A percentile compares a stretch with the other conserved stretches of the same genome.
phyloP scores from a whole-genome alignment of 805 yeast species.

The Candida ovalis region DNA sequence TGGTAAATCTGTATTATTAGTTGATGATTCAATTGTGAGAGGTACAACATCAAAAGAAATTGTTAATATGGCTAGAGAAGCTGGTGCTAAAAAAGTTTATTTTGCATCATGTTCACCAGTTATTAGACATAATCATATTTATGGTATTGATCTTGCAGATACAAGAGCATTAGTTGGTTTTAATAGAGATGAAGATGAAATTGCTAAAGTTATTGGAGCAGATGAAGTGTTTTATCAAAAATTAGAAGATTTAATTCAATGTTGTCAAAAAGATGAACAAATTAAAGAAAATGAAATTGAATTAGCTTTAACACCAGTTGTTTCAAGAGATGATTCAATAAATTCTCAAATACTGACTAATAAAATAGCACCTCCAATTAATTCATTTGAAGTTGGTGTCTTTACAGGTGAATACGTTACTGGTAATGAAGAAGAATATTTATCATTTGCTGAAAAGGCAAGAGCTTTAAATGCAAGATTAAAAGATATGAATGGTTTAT shows the following conservation, averaged over 20 bases:
- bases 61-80: conserved; percentile 97
- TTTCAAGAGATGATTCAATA: conserved; percentile 29
- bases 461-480: conserved; percentile 72
- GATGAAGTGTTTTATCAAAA: conserved; percentile 88
- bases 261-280: conserved; percentile 49
- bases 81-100: conserved; percentile 93
- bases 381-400: conserved; percentile 90
- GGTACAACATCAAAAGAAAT: conserved; percentile 97
- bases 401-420: conserved; percentile 93
- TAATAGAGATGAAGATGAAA: conserved; percentile 67
- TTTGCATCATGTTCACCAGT: conserved; percentile 98
- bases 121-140: conserved; percentile 92
- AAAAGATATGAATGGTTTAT: conserved; percentile 38
- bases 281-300: conserved; percentile 30
- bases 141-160: conserved; percentile 97
- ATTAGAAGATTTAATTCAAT: conserved; percentile 74
- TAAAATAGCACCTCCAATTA: conserved; percentile 33
- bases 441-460: conserved; percentile 75
- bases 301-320: conserved; percentile 33
- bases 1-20: conserved; percentile 79
- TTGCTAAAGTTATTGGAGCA: conserved; percentile 79
- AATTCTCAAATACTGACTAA: conserved; percentile 23
- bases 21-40: conserved; percentile 95
- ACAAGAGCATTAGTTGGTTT: conserved; percentile 90
- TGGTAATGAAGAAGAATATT: conserved; percentile 83